phyloP scores from a whole-genome alignment of 805 yeast genomes.

The Kuraishia cidri region DNA sequence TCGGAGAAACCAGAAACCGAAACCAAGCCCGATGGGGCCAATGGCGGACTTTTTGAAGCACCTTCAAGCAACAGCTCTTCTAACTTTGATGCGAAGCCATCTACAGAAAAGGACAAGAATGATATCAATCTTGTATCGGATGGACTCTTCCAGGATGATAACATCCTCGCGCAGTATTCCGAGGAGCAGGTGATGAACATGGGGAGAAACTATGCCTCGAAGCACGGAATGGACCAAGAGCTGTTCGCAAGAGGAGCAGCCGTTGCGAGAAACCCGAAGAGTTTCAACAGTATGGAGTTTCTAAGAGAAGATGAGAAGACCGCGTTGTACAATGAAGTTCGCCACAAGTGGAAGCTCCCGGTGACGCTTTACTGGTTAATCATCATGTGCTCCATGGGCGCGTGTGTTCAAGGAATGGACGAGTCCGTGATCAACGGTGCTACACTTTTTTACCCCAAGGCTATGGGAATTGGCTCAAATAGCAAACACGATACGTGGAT shows the following conservation, averaged over 20 bases:
- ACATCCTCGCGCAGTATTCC: conserved; percentile 46
- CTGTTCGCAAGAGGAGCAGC: conserved; percentile 65
- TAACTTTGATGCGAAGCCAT: background rate
- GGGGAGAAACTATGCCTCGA: conserved; percentile 59
- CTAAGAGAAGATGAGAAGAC: conserved; percentile 46
- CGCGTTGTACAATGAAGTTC: conserved; percentile 34
- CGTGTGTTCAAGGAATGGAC: conserved; percentile 78
- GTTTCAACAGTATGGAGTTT: conserved; percentile 48
- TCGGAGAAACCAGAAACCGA: too few relatives aligned
- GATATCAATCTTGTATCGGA: too few relatives aligned
- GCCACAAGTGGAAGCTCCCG: conserved; percentile 37
- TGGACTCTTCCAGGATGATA: conserved; percentile 21
- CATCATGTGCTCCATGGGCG: conserved; percentile 65
- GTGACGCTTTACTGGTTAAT: conserved; percentile 43
- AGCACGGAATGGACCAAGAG: conserved; percentile 46
- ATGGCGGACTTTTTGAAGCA: conserved; percentile 3
- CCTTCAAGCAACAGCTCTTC: conserved; percentile 2
- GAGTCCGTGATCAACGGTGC: conserved; percentile 74
- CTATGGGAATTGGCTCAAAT: conserved; percentile 40
- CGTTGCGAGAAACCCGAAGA: conserved; percentile 51
- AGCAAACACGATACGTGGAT: conserved; percentile 46
- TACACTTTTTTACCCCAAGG: conserved; percentile 46
- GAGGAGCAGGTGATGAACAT: conserved; percentile 58
- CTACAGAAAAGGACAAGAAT: conserved; percentile 1
- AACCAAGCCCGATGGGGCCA: too few relatives aligned